Conservation (phyloP, 2,329 filamentous ascomycete species). For the Aspergillus unguis region DNA sequence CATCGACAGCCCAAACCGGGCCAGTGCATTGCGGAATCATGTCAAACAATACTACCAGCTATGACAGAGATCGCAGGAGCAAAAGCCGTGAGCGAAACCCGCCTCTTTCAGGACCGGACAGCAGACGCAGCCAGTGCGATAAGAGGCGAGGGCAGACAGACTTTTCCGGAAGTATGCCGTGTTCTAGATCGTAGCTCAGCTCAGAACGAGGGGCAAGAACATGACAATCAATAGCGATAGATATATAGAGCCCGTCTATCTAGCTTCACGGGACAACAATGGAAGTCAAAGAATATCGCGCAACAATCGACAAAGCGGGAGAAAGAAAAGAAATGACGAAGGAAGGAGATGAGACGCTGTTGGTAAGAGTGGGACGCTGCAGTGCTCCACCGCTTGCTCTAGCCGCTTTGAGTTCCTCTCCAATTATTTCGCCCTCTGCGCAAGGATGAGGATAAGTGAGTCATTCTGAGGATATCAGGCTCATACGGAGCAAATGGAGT, state of each 20-base stretch:
- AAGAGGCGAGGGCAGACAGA: conserved; percentile 8
- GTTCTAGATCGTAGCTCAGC: conserved; percentile 8
- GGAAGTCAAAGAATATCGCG: conserved; percentile 1
- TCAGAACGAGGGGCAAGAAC: conserved; percentile 4
- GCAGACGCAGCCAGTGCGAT: neutral
- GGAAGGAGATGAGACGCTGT: neutral
- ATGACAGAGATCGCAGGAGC: conserved; percentile 2
- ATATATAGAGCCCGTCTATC: neutral
- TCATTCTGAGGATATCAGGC: too few species aligned
- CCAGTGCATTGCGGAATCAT: conserved; percentile 58
- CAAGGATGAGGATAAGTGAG: too few species aligned
- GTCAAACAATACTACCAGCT: conserved; percentile 10
- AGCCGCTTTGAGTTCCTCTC: too few species aligned
- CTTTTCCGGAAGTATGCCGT: conserved; percentile 9
- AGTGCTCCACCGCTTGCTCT: neutral
- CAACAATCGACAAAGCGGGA: conserved; percentile 4
- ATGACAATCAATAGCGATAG: conserved; percentile 7
- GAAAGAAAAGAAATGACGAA: conserved; percentile 2
- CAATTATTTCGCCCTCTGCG: too few species aligned
- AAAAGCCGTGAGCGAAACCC: conserved; percentile 12
- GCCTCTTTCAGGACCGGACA: conserved; percentile 5
- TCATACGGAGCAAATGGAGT: too few species aligned
- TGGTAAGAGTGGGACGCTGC: conserved; percentile 10
- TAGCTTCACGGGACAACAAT: neutral
- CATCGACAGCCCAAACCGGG: conserved; percentile 59